Conservation (phyloP, 495 filamentous ascomycete species). For the Aspergillus steynii region DNA sequence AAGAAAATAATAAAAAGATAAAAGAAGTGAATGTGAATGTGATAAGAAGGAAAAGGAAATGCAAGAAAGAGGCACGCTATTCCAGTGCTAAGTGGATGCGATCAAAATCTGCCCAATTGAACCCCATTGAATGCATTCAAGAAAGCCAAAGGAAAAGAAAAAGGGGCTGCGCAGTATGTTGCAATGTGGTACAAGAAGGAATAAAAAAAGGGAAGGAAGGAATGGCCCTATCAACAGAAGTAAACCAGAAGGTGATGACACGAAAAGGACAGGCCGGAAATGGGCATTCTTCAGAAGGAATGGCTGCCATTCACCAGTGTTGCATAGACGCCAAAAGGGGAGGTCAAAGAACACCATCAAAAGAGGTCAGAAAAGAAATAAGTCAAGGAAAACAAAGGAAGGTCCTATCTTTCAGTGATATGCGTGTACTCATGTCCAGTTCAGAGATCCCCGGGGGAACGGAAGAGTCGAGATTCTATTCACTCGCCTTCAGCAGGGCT, state of each 20-base stretch:
- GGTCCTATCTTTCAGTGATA: constrained; percentile 17
- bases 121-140: constrained; percentile 1
- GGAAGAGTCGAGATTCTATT: constrained; percentile 14
- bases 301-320: background rate
- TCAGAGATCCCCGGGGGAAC: constrained; percentile 9
- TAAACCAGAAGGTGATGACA: background rate
- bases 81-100: background rate
- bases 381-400: constrained; percentile 25
- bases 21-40: background rate
- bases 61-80: constrained; percentile 3
- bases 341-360: background rate
- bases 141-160: constrained; percentile 16
- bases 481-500: constrained; percentile 40
- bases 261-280: background rate
- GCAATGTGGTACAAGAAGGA: constrained; percentile 5
- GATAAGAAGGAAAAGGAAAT: constrained; percentile 2
- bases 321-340: background rate
- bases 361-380: constrained; percentile 14
- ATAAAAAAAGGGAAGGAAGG: constrained; percentile 12
- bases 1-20: constrained; percentile 10
- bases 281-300: background rate
- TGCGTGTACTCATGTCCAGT: constrained; percentile 26
- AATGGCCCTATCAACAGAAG: background rate
- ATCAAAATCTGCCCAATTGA: background rate
- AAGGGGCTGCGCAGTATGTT: background rate